Percentiles rank a stretch among this genome's conserved stretches.
These are phyloP conservation scores for Vigna nakashimae DNA, from an alignment of 306 rosid genomes.

Conservation along the genomic window DNA sequence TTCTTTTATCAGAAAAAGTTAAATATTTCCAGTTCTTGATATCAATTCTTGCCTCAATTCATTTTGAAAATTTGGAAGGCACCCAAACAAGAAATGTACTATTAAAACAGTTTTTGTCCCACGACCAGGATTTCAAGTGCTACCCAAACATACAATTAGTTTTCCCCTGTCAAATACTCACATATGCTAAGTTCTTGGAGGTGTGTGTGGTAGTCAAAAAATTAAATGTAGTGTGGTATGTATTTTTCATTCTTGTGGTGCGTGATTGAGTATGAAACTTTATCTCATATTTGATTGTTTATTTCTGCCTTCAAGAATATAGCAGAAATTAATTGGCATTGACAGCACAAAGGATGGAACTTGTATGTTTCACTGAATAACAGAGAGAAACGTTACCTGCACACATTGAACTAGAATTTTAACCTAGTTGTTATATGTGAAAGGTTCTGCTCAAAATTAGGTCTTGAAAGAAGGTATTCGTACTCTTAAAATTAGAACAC, in stretches of 20 bases:
- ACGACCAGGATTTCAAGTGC: neutral
- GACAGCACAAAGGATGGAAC: slow-evolving; percentile 13
- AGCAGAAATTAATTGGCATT: slow-evolving; percentile 20
- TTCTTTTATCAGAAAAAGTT: neutral
- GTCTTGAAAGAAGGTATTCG: neutral
- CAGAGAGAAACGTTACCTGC: slow-evolving; percentile 26
- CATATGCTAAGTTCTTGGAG: slow-evolving; percentile 28
- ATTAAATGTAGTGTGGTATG: neutral
- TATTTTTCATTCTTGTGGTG: too few species aligned
- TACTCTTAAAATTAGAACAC: neutral
- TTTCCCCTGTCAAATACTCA: neutral
- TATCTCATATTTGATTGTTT: neutral
- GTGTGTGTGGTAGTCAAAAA: neutral
- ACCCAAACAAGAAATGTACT: slow-evolving; percentile 5
- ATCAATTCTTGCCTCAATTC: neutral
- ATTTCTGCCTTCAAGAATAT: slow-evolving; percentile 4
- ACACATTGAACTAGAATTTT: slow-evolving; percentile 26
- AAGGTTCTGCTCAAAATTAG: slow-evolving; percentile 17
- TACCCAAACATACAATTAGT: neutral
- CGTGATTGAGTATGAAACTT: neutral
- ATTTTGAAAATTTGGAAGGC: slow-evolving; percentile 10
- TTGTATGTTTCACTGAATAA: slow-evolving; percentile 11
- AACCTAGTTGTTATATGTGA: neutral
- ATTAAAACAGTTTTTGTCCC: neutral
- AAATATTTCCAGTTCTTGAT: neutral